Evolutionary conservation across 139 green algal species (phyloP), one percentile per base, ranked within the genome.

Genomic region (Diplosphaera chodatii): DNA sequence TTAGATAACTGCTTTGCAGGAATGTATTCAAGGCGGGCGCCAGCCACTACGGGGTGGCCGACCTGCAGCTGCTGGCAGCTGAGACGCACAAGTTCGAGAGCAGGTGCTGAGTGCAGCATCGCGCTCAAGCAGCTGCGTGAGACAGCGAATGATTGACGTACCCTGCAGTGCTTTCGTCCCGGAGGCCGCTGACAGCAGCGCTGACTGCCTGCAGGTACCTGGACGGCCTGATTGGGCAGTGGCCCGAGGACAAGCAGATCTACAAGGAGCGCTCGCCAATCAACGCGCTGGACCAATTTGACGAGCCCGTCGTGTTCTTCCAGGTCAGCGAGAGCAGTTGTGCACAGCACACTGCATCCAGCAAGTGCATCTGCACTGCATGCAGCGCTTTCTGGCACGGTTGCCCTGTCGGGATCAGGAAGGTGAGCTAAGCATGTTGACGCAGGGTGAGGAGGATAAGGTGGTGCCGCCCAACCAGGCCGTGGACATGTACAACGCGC

Each of bases 381-480:
- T n/a, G n/a, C n/a, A n/a, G n/a, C n/a, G n/a, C n/a, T n/a, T n/a
- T n/a, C n/a, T n/a, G n/a, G n/a, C n/a, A n/a, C n/a, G n/a, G n/a
- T n/a, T 13, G 37, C 37, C 10, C 37, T 48, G 37, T 13, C 37
- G 37, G 37, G 37, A 8, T 48, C 37, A 48, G n/a, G n/a, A n/a
- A n/a, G n/a, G n/a, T n/a, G n/a, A n/a, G n/a, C n/a, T n/a, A n/a
- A n/a, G n/a, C n/a, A n/a, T n/a, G n/a, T n/a, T 63, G 23, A 55
- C 74, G 31, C 89, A 95, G 84, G 90, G 90, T n/a, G 76, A 87
- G 37, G 83, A 94, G 48, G 90, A 96, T 75, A 77, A 91, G 78
- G 77, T 95, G 23, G 90, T 96, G 70, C 90, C 89, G 0, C 86
- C 86, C 28, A 89, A 92, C 66, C 90, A 96, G 72, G 82, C 90